Evolutionary conservation across 192 early-diverging fungal genomes (phyloP).

Genomic region (Chytriomyces sp.): DNA sequence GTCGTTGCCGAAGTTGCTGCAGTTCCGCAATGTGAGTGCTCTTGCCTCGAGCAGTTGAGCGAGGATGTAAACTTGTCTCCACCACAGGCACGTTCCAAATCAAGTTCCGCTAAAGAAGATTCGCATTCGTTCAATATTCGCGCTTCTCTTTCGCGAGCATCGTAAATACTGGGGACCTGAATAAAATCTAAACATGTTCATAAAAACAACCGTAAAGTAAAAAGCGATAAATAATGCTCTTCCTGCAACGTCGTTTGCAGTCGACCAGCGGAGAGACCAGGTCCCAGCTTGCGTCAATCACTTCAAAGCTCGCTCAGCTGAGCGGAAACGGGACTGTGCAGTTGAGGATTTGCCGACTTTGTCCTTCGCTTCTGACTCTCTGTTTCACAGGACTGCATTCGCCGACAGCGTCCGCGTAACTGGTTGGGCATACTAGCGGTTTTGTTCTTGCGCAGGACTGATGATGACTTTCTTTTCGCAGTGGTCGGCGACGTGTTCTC

Average conservation of each 20-base stretch:
- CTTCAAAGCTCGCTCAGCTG: too few relatives aligned
- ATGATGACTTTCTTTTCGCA: not conserved
- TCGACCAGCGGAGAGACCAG: conserved; percentile 5
- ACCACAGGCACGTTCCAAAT: conserved; percentile 40
- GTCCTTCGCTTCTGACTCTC: too few relatives aligned
- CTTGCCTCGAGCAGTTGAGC: too few relatives aligned
- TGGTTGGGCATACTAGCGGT: not conserved
- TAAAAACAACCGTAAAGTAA: conserved; percentile 81
- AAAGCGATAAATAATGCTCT: conserved; percentile 93
- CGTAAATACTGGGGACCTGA: too few relatives aligned
- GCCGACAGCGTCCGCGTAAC: not conserved
- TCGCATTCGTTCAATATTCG: too few relatives aligned
- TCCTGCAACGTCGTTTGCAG: conserved; percentile 33
- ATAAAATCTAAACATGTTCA: conserved; percentile 19
- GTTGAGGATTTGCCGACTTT: too few relatives aligned
- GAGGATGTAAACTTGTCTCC: not conserved
- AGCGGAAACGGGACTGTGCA: too few relatives aligned
- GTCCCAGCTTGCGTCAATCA: too few relatives aligned
- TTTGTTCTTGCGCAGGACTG: too few relatives aligned
- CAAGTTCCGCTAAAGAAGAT: conserved; percentile 8
- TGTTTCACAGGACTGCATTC: not conserved
- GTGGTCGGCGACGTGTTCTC: conserved; percentile 40
- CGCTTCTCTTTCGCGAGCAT: too few relatives aligned
- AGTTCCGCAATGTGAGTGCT: conserved; percentile 59
- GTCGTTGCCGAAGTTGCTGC: conserved; percentile 84